Evolutionary conservation across 2,329 filamentous ascomycete genomes (phyloP).

Genomic region (Pezicula neosporulosa): DNA sequence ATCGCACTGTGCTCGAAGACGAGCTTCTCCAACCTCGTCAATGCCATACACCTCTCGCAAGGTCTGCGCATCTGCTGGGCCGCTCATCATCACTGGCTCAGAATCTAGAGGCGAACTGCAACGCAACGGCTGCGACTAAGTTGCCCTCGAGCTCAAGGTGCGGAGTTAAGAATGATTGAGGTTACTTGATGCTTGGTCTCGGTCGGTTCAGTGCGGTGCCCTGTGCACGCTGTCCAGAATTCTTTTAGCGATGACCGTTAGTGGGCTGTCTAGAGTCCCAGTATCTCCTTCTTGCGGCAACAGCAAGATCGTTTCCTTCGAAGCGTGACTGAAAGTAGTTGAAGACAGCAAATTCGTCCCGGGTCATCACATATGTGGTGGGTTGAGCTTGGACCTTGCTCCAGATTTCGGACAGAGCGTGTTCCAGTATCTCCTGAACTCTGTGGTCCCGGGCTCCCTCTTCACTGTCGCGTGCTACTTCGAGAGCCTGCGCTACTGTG

Average conservation of each 20-base stretch:
- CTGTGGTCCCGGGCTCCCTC: conserved; percentile 60
- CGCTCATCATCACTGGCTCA: no score
- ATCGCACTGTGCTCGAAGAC: no score
- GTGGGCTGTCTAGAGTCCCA: conserved; percentile 40
- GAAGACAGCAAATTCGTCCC: conserved; percentile 81
- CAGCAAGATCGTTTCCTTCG: conserved; percentile 44
- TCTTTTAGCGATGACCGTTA: conserved; percentile 11
- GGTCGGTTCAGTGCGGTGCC: background rate
- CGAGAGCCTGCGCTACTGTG: conserved; percentile 62
- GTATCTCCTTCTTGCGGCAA: conserved; percentile 46
- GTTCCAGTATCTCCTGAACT: conserved; percentile 63
- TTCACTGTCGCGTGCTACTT: conserved; percentile 71
- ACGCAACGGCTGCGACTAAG: no score
- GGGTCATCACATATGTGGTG: conserved; percentile 67
- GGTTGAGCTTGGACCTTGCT: conserved; percentile 60
- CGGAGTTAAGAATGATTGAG: no score
- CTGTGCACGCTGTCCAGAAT: background rate
- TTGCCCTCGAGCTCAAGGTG: no score
- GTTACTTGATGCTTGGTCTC: background rate
- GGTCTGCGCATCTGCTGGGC: no score
- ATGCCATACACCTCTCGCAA: no score
- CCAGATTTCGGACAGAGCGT: conserved; percentile 64
- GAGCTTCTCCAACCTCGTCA: no score
- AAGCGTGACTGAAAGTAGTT: conserved; percentile 77
- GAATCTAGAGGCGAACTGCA: no score